Percentiles rank a stretch among this genome's conserved stretches.
Conservation (phyloP, 352 stramenopile species). For the Achlya hypogyna region DNA sequence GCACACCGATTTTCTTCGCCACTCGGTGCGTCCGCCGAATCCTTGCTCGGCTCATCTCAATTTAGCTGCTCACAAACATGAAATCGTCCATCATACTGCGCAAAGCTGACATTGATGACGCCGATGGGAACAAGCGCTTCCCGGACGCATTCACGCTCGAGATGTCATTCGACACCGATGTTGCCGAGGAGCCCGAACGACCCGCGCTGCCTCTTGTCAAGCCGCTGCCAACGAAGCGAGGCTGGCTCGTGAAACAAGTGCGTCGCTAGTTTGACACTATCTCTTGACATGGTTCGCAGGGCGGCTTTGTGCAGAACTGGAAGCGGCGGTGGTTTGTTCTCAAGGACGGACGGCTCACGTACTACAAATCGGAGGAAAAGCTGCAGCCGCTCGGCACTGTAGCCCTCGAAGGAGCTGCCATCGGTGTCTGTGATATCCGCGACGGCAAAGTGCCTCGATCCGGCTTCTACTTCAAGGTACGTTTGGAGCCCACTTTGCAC, state of each 20-base stretch:
- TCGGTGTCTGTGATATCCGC: neutral
- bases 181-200: neutral
- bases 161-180: neutral
- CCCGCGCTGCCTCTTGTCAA: neutral
- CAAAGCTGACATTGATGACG: slow-evolving; percentile 55
- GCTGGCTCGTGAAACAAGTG: slow-evolving; percentile 10
- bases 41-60: neutral
- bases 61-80: slow-evolving; percentile 24
- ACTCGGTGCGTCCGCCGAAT: neutral
- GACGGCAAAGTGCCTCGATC: neutral
- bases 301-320: slow-evolving; percentile 78
- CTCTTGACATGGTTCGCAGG: too few relatives aligned
- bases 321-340: slow-evolving; percentile 80
- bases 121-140: slow-evolving; percentile 39
- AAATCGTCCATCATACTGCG: slow-evolving; percentile 33
- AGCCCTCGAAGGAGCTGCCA: slow-evolving; percentile 27
- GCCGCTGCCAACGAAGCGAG: slow-evolving; percentile 10
- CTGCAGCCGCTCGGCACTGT: slow-evolving; percentile 59
- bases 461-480: slow-evolving; percentile 13
- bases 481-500: neutral
- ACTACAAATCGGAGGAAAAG: slow-evolving; percentile 53
- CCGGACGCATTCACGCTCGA: slow-evolving; percentile 33
- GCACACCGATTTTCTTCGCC: slow-evolving; percentile 69
- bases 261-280: too few relatives aligned
- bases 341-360: slow-evolving; percentile 70